Percentiles rank a stretch among this genome's conserved stretches.
phyloP scores from a whole-genome alignment of 352 stramenopile species.

The Globisporangium mamillatum region DNA sequence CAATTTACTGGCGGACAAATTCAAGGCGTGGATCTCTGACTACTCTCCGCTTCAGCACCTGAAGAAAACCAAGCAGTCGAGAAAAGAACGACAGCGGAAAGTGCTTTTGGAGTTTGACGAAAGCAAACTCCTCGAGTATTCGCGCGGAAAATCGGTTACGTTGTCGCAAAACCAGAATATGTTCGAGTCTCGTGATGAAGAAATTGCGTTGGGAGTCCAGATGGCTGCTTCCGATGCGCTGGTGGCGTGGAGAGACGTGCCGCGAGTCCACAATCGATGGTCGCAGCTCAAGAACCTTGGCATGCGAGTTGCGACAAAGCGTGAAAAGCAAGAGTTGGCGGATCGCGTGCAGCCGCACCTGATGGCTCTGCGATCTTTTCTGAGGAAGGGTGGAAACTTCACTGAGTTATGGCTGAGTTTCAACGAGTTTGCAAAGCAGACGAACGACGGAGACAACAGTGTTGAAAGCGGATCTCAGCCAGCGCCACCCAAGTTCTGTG shows the following conservation, averaged over 20 bases:
- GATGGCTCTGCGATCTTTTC: slow-evolving; percentile 25
- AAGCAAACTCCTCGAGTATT: slow-evolving; percentile 25
- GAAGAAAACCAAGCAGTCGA: slow-evolving; percentile 29
- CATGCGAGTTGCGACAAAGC: slow-evolving; percentile 21
- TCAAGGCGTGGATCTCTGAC: slow-evolving; percentile 40
- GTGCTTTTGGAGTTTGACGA: slow-evolving; percentile 47
- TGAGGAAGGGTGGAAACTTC: slow-evolving; percentile 16
- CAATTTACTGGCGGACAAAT: slow-evolving; percentile 36
- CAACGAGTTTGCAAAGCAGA: slow-evolving; percentile 24
- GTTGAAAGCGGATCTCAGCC: background rate
- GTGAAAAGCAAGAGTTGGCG: slow-evolving; percentile 35
- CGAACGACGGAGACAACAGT: slow-evolving; percentile 12
- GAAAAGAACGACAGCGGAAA: slow-evolving; percentile 37
- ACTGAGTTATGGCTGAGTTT: slow-evolving; percentile 39
- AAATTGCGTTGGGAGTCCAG: slow-evolving; percentile 49
- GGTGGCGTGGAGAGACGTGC: slow-evolving; percentile 39
- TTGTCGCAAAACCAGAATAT: slow-evolving; percentile 8
- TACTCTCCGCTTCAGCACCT: slow-evolving; percentile 38
- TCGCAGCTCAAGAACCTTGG: slow-evolving; percentile 21
- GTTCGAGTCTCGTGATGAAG: slow-evolving; percentile 25
- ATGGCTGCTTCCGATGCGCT: slow-evolving; percentile 47
- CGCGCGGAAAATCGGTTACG: slow-evolving; percentile 17
- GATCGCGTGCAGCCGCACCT: slow-evolving; percentile 40
- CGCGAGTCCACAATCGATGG: slow-evolving; percentile 26
- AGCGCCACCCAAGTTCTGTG: slow-evolving; percentile 35